These are phyloP conservation scores for Phlebopus sp. DNA, from an alignment of 1,284 basidiomycete genomes.

Conservation along the genomic window DNA sequence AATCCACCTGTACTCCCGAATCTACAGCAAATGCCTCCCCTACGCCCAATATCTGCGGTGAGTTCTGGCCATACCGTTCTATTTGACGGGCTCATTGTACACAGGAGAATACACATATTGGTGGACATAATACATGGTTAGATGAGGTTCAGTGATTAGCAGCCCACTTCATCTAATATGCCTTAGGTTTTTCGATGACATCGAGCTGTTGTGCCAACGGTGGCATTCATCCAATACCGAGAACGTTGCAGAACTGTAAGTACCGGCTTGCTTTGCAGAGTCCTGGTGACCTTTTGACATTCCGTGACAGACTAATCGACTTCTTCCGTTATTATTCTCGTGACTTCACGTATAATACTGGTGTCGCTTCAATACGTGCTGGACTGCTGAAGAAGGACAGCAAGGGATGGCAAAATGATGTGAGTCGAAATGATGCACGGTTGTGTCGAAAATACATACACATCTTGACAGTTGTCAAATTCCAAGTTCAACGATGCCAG, in stretches of 20 bases:
- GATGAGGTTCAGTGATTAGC: slow-evolving; percentile 6
- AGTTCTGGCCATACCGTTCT: neutral
- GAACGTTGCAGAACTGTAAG: slow-evolving; percentile 88
- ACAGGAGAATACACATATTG: slow-evolving; percentile 84
- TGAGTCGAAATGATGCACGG: slow-evolving; percentile 35
- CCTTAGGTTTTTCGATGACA: slow-evolving; percentile 94
- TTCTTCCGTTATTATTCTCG: slow-evolving; percentile 97
- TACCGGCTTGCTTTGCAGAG: slow-evolving; percentile 13
- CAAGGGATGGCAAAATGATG: slow-evolving; percentile 94
- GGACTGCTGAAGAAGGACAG: slow-evolving; percentile 87
- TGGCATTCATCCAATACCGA: slow-evolving; percentile 96
- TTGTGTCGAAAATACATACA: slow-evolving; percentile 4
- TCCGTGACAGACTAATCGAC: slow-evolving; percentile 74
- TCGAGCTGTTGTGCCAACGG: slow-evolving; percentile 84
- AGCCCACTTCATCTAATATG: neutral
- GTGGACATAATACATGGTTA: slow-evolving; percentile 81
- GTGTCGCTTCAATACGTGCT: slow-evolving; percentile 88
- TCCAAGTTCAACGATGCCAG: slow-evolving; percentile 69
- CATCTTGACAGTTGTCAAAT: slow-evolving; percentile 36
- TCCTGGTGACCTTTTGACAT: slow-evolving; percentile 12
- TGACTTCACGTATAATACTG: slow-evolving; percentile 90
- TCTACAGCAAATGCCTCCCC: slow-evolving; percentile 84
- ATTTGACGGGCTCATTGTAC: slow-evolving; percentile 14
- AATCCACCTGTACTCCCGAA: slow-evolving; percentile 92
- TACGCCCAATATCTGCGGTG: slow-evolving; percentile 76